These are phyloP conservation scores for Trypanosomatidae sp. DNA, from an alignment of 208 protist genomes.

Conservation along the genomic window DNA sequence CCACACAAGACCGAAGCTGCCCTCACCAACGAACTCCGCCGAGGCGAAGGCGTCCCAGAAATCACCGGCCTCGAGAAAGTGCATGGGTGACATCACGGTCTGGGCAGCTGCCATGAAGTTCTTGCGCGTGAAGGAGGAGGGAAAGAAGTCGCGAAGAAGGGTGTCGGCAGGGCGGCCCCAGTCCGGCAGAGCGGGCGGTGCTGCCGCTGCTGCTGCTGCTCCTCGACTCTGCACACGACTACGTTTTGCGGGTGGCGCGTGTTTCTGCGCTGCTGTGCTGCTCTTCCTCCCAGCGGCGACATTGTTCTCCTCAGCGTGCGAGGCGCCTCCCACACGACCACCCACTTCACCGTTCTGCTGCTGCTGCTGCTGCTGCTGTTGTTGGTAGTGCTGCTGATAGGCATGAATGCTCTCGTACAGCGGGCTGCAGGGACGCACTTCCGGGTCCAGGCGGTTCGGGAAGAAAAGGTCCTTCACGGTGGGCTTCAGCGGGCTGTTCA, in stretches of 20 bases:
- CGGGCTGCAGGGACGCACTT: conserved; percentile 22
- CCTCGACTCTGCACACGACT: not conserved
- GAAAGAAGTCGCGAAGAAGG: conserved; percentile 51
- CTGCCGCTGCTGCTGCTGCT: not conserved
- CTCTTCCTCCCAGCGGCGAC: no score
- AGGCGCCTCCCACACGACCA: not conserved
- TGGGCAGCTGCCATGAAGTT: conserved; percentile 50
- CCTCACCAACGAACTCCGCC: conserved; percentile 76
- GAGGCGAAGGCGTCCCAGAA: conserved; percentile 79
- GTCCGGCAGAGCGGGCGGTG: conserved; percentile 6
- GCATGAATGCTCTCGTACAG: conserved; percentile 30
- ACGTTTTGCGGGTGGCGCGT: not conserved
- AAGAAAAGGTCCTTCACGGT: conserved; percentile 24
- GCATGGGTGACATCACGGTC: conserved; percentile 44
- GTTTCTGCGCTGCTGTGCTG: no score
- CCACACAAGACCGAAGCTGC: conserved; percentile 88
- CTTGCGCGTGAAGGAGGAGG: conserved; percentile 43
- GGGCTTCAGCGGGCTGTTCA: conserved; percentile 10
- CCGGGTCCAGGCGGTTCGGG: conserved; percentile 24
- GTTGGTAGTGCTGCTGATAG: conserved; percentile 27
- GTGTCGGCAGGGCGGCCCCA: conserved; percentile 36
- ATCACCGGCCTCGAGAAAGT: conserved; percentile 53
- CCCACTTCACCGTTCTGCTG: not conserved
- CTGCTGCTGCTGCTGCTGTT: conserved; percentile 8
- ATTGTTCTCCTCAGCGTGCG: no score